These are phyloP conservation scores for Aspergillus ustus DNA, from an alignment of 2,329 filamentous ascomycete species.

Conservation along the genomic window DNA sequence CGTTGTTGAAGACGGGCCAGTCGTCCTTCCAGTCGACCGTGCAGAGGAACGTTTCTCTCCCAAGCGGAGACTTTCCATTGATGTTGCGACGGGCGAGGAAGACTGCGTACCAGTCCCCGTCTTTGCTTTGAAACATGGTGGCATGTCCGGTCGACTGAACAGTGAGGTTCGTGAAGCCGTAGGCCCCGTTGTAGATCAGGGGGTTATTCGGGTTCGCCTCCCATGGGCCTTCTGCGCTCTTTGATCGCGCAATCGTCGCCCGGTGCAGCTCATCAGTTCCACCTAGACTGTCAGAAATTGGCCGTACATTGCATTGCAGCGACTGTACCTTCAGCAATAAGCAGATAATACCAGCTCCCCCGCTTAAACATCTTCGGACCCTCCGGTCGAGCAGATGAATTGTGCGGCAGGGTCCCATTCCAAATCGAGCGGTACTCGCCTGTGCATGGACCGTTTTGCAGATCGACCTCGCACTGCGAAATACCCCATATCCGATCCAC, in stretches of 20 bases:
- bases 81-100: slow-evolving; percentile 6
- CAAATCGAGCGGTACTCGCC: slow-evolving; percentile 7
- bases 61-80: neutral
- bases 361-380: neutral
- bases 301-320: neutral
- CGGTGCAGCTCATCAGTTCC: slow-evolving; percentile 7
- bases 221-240: neutral
- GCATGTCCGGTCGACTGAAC: slow-evolving; percentile 12
- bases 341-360: neutral
- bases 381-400: neutral
- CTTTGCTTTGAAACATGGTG: neutral
- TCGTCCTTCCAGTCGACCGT: slow-evolving; percentile 5
- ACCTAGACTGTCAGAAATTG: neutral
- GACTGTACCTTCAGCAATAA: slow-evolving; percentile 5
- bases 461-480: slow-evolving; percentile 8
- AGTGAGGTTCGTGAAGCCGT: slow-evolving; percentile 3
- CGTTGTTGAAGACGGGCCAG: slow-evolving; percentile 7
- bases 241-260: slow-evolving; percentile 9
- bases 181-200: slow-evolving; percentile 12
- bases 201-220: neutral
- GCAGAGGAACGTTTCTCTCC: slow-evolving; percentile 9
- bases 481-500: slow-evolving; percentile 7
- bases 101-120: slow-evolving; percentile 1
- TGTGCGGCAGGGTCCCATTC: slow-evolving; percentile 7
- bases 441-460: neutral